Evolutionary conservation across 306 rosid genomes (phyloP), one percentile per base, ranked within the genome.

Genomic region (Acacia crassicarpa): DNA sequence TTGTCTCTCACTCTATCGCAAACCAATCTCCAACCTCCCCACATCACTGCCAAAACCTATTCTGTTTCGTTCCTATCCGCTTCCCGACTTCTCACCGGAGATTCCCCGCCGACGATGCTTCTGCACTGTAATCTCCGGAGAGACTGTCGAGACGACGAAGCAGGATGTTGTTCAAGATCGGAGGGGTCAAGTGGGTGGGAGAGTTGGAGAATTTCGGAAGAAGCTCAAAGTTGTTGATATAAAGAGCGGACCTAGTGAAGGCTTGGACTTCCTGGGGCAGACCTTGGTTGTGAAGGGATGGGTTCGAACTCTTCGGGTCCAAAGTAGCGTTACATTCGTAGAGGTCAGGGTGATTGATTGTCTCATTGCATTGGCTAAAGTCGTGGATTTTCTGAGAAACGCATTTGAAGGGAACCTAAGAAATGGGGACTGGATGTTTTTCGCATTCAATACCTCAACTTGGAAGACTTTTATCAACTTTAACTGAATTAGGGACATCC

Each of bases 301-400:
- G 99, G 99, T 95, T 49, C 94, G 98, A 38, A 95, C 98, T 16
- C 88, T 95, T 77, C 89, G 99, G 35, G 72, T 83, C 78, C 98
- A 95, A 85, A 92, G 97, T 58, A 91, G 88, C 54, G 91, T 93
- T 68, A 90, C 94, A 33, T 95, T 95, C 89, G 72, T 93, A 23
- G 99, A 95, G 97, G 99, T 93, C 75, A 23, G 35, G 56, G 2
- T 38, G 54, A 56, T 23, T 32, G 9, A 70, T 22, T n/a, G 12
- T 33, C 16, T 35, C 78, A 15, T 22, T 66, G 2, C 13, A 22
- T 30, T 67, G 81, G 75, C 32, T 14, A 8, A 66, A 27, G 69
- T 77, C 22, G 48, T 67, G 27, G 46, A 65, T 58, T 74, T 45
- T 25, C n/a, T 53, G 9, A 69, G 32, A 38, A 38, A 68, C 23